These are phyloP conservation scores for Xylaria venustula DNA, from an alignment of 495 filamentous ascomycete species.

Conservation along the genomic window DNA sequence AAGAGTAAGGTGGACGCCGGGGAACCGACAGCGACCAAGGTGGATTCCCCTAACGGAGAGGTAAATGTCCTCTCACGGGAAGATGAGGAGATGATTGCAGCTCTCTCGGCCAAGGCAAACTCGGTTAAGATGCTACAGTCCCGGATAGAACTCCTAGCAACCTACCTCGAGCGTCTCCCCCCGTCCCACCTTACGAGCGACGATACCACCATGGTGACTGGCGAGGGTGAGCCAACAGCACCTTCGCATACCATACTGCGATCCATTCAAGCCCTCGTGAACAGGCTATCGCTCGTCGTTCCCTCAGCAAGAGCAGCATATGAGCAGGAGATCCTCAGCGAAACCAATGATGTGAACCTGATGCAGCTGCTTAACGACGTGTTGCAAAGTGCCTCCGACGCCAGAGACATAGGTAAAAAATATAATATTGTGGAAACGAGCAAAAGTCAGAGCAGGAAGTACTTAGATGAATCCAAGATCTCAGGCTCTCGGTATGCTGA, in stretches of 20 bases:
- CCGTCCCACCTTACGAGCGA: constrained; percentile 54
- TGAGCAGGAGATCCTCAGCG: constrained; percentile 57
- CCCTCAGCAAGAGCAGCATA: constrained; percentile 54
- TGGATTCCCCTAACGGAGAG: constrained; percentile 28
- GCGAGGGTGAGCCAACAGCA: constrained; percentile 42
- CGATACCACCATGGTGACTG: constrained; percentile 30
- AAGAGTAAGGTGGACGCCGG: constrained; percentile 40
- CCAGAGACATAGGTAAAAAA: constrained; percentile 70
- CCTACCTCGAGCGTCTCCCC: constrained; percentile 75
- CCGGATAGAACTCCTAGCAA: constrained; percentile 76
- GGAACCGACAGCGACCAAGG: constrained; percentile 17
- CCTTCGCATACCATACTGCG: constrained; percentile 64
- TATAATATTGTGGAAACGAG: constrained; percentile 60
- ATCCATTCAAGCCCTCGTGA: constrained; percentile 63
- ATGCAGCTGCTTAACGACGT: constrained; percentile 68
- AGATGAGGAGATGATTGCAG: constrained; percentile 70
- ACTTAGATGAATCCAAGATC: constrained; percentile 1
- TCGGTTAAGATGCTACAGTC: constrained; percentile 88
- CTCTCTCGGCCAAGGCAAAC: constrained; percentile 82
- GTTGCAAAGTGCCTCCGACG: constrained; percentile 62
- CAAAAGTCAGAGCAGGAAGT: constrained; percentile 26
- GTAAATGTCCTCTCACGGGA: constrained; percentile 60
- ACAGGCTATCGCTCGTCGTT: constrained; percentile 59
- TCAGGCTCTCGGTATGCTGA: constrained; percentile 15
- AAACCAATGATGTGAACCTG: constrained; percentile 76